phyloP scores from a whole-genome alignment of 345 rosid genomes.

The Noccaea caerulescens region DNA sequence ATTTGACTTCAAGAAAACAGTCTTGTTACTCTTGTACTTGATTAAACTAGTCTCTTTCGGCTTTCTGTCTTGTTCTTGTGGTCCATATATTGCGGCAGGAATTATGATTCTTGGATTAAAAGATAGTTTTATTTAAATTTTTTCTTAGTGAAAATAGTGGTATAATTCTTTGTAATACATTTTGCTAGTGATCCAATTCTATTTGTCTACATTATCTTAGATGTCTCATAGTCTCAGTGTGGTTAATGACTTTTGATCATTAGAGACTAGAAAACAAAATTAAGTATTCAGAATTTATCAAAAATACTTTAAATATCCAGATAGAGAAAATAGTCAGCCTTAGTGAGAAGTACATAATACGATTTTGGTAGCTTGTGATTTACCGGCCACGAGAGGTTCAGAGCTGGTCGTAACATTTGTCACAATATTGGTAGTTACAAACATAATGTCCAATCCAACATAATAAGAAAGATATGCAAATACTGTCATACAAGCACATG shows the following conservation, averaged over 20 bases:
- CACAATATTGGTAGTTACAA: conserved; percentile 28
- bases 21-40: neutral
- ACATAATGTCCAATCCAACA: conserved; percentile 28
- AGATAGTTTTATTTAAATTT: neutral
- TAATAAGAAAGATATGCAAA: neutral
- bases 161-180: neutral
- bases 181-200: neutral
- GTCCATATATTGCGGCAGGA: conserved; percentile 36
- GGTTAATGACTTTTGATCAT: conserved; percentile 2
- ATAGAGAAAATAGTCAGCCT: neutral
- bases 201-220: conserved; percentile 26
- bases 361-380: conserved; percentile 15
- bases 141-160: neutral
- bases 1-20: conserved; percentile 15
- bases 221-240: neutral
- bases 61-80: conserved; percentile 32
- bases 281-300: neutral
- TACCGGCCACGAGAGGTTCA: conserved; percentile 27
- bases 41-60: conserved; percentile 23
- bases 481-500: conserved; percentile 38
- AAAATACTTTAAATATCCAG: neutral
- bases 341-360: neutral
- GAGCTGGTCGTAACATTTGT: conserved; percentile 38
- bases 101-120: conserved; percentile 30
- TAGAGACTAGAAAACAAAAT: neutral